A percentile compares a stretch with the other conserved stretches of the same genome.
phyloP scores from a whole-genome alignment of 108 stramenopile genomes.

The Chaetoceros muelleri region DNA sequence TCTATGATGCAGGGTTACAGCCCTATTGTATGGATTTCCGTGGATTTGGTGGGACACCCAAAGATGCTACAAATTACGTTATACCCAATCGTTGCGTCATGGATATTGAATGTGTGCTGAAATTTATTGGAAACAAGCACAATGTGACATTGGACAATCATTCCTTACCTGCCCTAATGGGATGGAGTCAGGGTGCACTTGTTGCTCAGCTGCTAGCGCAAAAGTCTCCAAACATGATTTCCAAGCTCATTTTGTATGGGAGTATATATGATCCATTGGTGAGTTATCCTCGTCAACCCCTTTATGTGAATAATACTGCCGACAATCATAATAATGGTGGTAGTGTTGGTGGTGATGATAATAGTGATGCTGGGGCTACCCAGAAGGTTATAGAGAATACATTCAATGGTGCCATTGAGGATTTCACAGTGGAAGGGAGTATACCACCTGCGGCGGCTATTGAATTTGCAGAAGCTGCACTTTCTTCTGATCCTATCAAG shows the following conservation, averaged over 20 bases:
- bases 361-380: constrained; percentile 11
- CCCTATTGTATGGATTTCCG: constrained; percentile 86
- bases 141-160: constrained; percentile 1
- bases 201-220: constrained; percentile 78
- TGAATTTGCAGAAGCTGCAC: constrained; percentile 65
- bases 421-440: constrained; percentile 75
- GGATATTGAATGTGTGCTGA: constrained; percentile 65
- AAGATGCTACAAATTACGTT: constrained; percentile 42
- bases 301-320: no score
- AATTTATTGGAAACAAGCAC: constrained; percentile 56
- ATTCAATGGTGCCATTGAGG: constrained; percentile 70
- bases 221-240: constrained; percentile 29
- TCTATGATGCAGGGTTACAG: constrained; percentile 42
- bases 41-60: constrained; percentile 80
- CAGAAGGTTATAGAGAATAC: constrained; percentile 32
- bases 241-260: constrained; percentile 70
- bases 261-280: constrained; percentile 75
- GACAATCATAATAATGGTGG: no score
- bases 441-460: constrained; percentile 54
- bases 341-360: no score
- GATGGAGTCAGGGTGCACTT: constrained; percentile 81
- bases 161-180: constrained; percentile 33
- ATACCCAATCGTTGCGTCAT: constrained; percentile 61
- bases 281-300: constrained; percentile 58
- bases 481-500: constrained; percentile 71